Evolutionary conservation across 345 rosid species (phyloP).

Genomic region (Eutrema japonicum): DNA sequence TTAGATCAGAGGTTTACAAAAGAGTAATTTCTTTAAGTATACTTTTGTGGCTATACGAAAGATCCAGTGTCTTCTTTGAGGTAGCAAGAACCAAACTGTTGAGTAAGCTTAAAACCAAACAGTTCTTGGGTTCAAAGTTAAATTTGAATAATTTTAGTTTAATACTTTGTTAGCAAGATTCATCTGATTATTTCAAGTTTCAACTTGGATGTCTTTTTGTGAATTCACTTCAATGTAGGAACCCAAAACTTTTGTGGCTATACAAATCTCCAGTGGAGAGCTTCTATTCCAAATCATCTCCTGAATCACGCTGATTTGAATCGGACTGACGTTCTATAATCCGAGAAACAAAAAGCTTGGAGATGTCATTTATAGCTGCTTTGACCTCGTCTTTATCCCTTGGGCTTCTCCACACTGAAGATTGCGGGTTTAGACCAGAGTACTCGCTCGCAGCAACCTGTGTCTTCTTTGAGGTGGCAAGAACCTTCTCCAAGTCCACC

Average conservation of each 20-base stretch:
- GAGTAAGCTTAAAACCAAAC: too few species aligned
- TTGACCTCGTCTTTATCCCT: constrained; percentile 67
- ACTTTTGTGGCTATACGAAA: too few species aligned
- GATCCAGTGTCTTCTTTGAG: too few species aligned
- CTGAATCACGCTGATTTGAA: constrained; percentile 35
- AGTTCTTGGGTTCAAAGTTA: too few species aligned
- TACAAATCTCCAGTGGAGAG: constrained; percentile 13
- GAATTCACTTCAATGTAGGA: too few species aligned
- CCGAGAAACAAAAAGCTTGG: constrained; percentile 72
- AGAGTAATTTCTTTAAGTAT: too few species aligned
- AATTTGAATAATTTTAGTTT: too few species aligned
- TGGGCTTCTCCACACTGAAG: constrained; percentile 58
- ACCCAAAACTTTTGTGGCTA: constrained; percentile 5
- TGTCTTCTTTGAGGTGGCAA: constrained; percentile 69
- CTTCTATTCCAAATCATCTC: constrained; percentile 21
- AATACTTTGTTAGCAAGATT: too few species aligned
- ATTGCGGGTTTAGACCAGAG: constrained; percentile 54
- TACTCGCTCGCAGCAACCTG: constrained; percentile 77
- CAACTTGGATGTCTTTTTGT: too few species aligned
- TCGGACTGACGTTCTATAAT: constrained; percentile 64
- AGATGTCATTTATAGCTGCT: constrained; percentile 72
- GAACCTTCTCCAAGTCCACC: constrained; percentile 67
- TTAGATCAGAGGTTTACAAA: too few species aligned
- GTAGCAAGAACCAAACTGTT: too few species aligned
- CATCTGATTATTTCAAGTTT: too few species aligned